Base-by-base conservation (phyloP, 1,284 basidiomycete species). In the Sporisorium exsertum region DNA sequence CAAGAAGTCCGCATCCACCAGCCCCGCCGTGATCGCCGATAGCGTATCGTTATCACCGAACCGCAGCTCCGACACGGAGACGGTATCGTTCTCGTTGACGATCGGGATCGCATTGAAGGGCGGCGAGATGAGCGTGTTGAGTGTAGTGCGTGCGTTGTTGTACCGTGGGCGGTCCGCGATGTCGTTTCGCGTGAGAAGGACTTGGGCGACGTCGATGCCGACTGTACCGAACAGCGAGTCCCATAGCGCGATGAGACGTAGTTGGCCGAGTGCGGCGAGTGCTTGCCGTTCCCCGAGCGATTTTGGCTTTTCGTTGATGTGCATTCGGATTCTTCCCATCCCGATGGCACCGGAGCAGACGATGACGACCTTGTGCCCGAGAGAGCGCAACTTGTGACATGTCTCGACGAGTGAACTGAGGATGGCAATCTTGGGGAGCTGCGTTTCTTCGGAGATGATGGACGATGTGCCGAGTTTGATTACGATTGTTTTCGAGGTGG, bases 1-100 rank as follows among this genome's bases (percentile, higher is more conserved):
- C 13, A 99, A 90, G 84, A 95, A 99, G 86, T 99, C 95, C 16
- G 96, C 96, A 79, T 97, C 94, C 26, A 98, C 92, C 91, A 99
- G 95, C 5, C 94, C 94, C 1, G 95, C 93, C 0, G 96, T 95
- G 79, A 99, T 95, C 22, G 96, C 96, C 29, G 95, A 97, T 20
- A 99, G 88, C 0, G 96, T 98, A 85, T 99, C 97, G 84, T 99
- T 99, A 87, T 99, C 97, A 56, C 97, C 96, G 82, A 99, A 99
- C 92, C 96, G 96, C 79, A 99, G 97, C 91, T 99, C 96, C 2
- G 79, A 80, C 20, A 83, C 79, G 2, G 78, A 80, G 16, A 85
- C 84, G 3, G 84, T 85, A 52, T 85, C 84, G 61, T 85, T 85
- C 57, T 85, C 84, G 64, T 85, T 85, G 16, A 85, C 83, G 49